These are phyloP conservation scores for Brassica juncea DNA, from an alignment of 345 rosid genomes.

Conservation along the genomic window DNA sequence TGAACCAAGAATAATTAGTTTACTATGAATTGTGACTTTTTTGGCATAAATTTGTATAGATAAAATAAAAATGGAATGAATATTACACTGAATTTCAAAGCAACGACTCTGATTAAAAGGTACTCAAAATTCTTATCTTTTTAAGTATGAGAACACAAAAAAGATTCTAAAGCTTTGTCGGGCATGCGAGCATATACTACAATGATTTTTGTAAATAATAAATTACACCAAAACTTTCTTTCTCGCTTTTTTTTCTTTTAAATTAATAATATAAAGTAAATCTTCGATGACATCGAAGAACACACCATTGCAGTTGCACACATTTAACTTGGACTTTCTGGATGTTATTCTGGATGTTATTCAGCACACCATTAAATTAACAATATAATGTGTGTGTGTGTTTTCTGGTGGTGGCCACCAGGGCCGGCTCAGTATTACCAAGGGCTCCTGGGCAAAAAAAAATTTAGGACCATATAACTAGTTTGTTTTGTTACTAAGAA, in stretches of 20 bases:
- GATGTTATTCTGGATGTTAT: background rate
- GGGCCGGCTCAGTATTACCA: too few relatives aligned
- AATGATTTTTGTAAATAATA: background rate
- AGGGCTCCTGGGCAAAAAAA: too few relatives aligned
- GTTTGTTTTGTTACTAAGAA: too few relatives aligned
- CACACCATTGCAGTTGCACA: background rate
- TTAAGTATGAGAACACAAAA: background rate
- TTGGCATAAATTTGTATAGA: background rate
- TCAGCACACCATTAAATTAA: too few relatives aligned
- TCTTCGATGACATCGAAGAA: background rate
- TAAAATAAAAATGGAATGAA: background rate
- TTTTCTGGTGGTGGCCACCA: too few relatives aligned
- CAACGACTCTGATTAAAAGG: conserved; percentile 7
- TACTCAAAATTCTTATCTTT: conserved; percentile 20
- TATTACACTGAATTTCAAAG: conserved; percentile 24
- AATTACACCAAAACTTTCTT: background rate
- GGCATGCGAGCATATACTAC: conserved; percentile 28
- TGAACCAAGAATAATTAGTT: background rate
- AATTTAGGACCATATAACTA: too few relatives aligned
- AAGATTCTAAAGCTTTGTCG: conserved; percentile 22
- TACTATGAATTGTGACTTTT: background rate
- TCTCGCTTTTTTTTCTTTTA: background rate
- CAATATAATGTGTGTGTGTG: too few relatives aligned
- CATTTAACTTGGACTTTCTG: background rate
- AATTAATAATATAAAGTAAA: background rate